These are phyloP conservation scores for Penicillium pancosmium DNA, from an alignment of 495 filamentous ascomycete genomes.

Conservation along the genomic window DNA sequence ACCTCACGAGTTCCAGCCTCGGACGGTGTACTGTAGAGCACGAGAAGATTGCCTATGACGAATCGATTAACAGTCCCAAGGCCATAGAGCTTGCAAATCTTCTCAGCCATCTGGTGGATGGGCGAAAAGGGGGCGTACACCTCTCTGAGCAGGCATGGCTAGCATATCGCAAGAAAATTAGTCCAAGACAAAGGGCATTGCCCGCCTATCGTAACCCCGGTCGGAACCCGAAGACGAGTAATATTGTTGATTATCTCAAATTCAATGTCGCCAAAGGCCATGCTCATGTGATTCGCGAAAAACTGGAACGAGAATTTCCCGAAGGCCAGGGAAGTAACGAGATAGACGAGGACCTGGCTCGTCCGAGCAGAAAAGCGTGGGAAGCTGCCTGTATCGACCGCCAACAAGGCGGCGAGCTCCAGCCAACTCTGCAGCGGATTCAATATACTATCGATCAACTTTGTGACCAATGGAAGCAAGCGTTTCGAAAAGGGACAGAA, in stretches of 20 bases:
- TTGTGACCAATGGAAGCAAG: conserved; percentile 23
- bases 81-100: conserved; percentile 68
- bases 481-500: conserved; percentile 4
- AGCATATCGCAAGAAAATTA: conserved; percentile 46
- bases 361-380: conserved; percentile 40
- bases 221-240: conserved; percentile 39
- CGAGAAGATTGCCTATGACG: conserved; percentile 68
- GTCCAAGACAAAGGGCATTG: conserved; percentile 30
- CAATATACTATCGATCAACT: conserved; percentile 15
- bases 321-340: conserved; percentile 18
- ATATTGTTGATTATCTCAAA: conserved; percentile 74
- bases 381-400: conserved; percentile 31
- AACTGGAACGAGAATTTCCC: conserved; percentile 46
- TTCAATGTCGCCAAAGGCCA: conserved; percentile 61
- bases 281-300: conserved; percentile 49
- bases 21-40: conserved; percentile 78
- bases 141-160: conserved; percentile 63
- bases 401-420: conserved; percentile 28
- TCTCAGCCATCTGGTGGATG: conserved; percentile 79
- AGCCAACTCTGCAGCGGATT: conserved; percentile 26
- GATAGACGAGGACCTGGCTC: conserved; percentile 54
- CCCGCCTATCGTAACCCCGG: conserved; percentile 46
- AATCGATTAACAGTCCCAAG: conserved; percentile 54
- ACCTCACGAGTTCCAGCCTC: conserved; percentile 64
- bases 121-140: conserved; percentile 71